Evolutionary conservation across 2,329 filamentous ascomycete genomes (phyloP).

Genomic region (Meredithiella fracta): DNA sequence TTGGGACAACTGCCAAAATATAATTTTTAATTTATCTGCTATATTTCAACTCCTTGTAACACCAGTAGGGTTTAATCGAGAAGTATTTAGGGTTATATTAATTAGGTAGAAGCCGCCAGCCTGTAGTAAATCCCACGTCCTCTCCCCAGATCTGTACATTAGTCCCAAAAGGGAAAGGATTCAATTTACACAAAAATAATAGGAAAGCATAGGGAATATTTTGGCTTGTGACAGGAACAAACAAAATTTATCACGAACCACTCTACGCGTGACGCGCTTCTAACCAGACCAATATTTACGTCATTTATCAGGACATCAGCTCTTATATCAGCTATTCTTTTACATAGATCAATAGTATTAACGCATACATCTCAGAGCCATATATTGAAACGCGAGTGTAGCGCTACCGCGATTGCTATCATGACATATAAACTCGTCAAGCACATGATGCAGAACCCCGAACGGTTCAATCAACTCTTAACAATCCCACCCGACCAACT

Average conservation of each 20-base stretch:
- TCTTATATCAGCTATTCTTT: no score
- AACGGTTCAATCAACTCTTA: background rate
- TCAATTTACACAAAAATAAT: background rate
- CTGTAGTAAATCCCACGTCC: no score
- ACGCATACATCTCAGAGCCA: no score
- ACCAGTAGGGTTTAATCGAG: background rate
- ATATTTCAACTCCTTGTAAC: background rate
- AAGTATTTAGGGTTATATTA: no score
- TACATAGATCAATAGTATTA: no score
- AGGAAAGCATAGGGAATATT: no score
- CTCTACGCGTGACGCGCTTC: background rate
- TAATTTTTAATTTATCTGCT: background rate
- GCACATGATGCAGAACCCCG: background rate
- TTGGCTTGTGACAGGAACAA: background rate
- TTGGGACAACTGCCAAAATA: background rate
- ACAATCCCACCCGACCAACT: constrained; percentile 6
- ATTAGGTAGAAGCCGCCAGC: no score
- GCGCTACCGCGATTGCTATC: background rate
- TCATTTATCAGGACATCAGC: background rate
- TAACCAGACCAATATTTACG: no score
- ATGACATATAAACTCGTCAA: background rate
- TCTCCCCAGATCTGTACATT: background rate
- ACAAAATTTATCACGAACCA: background rate
- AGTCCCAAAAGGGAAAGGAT: background rate
- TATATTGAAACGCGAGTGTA: no score